Percentiles rank a stretch among this genome's conserved stretches.
Conservation (phyloP, 208 protist genomes). For the Crithidia brevicula region DNA sequence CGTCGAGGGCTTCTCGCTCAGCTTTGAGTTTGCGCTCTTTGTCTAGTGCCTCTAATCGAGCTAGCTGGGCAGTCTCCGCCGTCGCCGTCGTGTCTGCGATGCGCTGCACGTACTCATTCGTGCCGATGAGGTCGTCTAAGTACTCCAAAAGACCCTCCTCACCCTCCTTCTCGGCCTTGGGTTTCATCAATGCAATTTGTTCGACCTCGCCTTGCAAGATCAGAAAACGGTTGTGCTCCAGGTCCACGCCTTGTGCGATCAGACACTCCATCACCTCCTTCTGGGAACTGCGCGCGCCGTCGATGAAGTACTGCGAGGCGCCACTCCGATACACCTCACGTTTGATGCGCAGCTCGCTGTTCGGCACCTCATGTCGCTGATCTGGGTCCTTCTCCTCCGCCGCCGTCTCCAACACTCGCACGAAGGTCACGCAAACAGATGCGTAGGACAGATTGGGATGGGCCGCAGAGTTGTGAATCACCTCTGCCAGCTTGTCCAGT, state of each 20-base stretch:
- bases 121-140: conserved; percentile 99
- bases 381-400: conserved; percentile 55
- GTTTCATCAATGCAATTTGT: conserved; percentile 99
- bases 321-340: conserved; percentile 93
- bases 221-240: conserved; percentile 99
- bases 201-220: conserved; percentile 99
- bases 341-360: conserved; percentile 94
- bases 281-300: conserved; percentile 69
- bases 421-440: conserved; percentile 98
- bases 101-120: conserved; percentile 88
- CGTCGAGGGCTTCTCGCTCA: conserved; percentile 95
- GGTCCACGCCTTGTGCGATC: conserved; percentile 97
- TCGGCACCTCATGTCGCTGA: conserved; percentile 89
- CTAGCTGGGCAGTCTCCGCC: conserved; percentile 94
- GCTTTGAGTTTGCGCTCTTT: conserved; percentile 93
- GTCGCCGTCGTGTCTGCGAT: conserved; percentile 88
- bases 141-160: conserved; percentile 99
- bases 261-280: conserved; percentile 92
- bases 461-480: conserved; percentile 99
- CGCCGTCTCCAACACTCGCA: conserved; percentile 91
- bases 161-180: conserved; percentile 96
- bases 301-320: conserved; percentile 96
- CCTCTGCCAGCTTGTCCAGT: conserved; percentile 96
- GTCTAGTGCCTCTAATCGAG: conserved; percentile 93
- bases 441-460: conserved; percentile 92